Percentiles rank a stretch among this genome's conserved stretches.
Conservation (phyloP, 768 basidiomycete genomes). For the Termitomyces sp. region DNA sequence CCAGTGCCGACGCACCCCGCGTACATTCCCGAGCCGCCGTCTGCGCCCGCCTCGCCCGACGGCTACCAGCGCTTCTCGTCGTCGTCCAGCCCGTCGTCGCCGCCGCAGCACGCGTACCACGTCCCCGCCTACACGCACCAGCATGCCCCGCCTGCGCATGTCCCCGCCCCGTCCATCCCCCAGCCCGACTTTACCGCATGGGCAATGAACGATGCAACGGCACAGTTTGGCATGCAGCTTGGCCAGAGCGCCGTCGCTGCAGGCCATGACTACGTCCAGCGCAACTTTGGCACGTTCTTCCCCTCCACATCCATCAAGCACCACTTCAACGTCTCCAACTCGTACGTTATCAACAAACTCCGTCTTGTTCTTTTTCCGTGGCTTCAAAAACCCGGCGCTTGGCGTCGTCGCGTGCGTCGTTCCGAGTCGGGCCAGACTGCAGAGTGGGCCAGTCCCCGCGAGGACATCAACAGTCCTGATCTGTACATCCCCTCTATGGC, state of each 20-base stretch:
- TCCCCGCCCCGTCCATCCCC: conserved; percentile 20
- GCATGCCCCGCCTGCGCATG: conserved; percentile 6
- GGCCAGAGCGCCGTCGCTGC: conserved; percentile 88
- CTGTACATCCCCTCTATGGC: conserved; percentile 98
- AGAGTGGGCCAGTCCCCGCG: conserved; percentile 85
- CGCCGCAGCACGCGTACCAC: conserved; percentile 31
- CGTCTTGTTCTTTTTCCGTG: conserved; percentile 91
- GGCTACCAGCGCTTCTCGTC: conserved; percentile 72
- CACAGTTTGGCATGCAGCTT: conserved; percentile 94
- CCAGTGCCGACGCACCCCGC: conserved; percentile 86
- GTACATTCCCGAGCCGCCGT: conserved; percentile 79
- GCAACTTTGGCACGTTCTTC: conserved; percentile 42
- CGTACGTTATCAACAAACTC: conserved; percentile 89
- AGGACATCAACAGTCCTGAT: conserved; percentile 95
- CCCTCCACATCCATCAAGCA: conserved; percentile 14
- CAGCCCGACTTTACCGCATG: conserved; percentile 59
- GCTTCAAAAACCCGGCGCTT: conserved; percentile 83
- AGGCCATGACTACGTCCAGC: conserved; percentile 93
- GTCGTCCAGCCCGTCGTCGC: conserved; percentile 41
- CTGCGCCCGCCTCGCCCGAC: conserved; percentile 67
- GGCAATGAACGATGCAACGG: conserved; percentile 90
- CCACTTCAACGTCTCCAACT: conserved; percentile 89
- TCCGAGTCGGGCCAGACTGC: conserved; percentile 54
- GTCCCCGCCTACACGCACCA: conserved; percentile 43
- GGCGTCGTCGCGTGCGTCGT: conserved; percentile 50